Evolutionary conservation across 257 asterid genomes (phyloP), one percentile per base, ranked within the genome.

Genomic region (Scutellaria galericulata): DNA sequence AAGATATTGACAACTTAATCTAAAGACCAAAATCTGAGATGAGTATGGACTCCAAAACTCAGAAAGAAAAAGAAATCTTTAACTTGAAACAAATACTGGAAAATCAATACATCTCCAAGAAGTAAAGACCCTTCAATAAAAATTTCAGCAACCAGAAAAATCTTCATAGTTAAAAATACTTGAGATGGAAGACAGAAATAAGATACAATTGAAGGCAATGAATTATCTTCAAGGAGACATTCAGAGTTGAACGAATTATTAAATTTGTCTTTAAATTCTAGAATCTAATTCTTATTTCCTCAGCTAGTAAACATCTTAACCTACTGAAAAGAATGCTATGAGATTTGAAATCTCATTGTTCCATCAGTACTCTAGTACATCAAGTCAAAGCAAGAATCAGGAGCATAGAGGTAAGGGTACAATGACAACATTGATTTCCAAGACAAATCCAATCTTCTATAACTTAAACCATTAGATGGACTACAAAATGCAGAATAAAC

Each of bases 351-450:
- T 45, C 51, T 53, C 27, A 35, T 53, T 7, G 45, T 14, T 15
- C 40, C 50, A 42, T 18, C 41, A 62, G 24, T 63, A 22, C 46
- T 54, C 40, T 15, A 68, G 65, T 35, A 46, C 9, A 44, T 14
- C 6, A 35, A 74, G 68, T 58, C 51, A 68, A 68, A 51, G 55
- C 55, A 75, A 37, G 44, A 61, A 68, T 42, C 59, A 60, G 64
- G 53, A 47, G 13, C 40, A 71, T 68, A 66, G 41, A 44, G 13
- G 65, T n/a, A 68, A 37, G 52, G 50, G 15, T 53, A 47, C 31
- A 56, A 41, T 48, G 51, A 58, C 57, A 68, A 73, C 65, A 14
- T 37, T 56, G 51, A 59, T 11, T 10, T 37, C 61, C 20, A 47
- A 24, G 13, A 47, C 18, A 58, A 39, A 14, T 41, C 18, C 44